Percentiles rank a stretch among this genome's conserved stretches.
Conservation (phyloP, 78 protist species). For the Cavenderia fasciculata region DNA sequence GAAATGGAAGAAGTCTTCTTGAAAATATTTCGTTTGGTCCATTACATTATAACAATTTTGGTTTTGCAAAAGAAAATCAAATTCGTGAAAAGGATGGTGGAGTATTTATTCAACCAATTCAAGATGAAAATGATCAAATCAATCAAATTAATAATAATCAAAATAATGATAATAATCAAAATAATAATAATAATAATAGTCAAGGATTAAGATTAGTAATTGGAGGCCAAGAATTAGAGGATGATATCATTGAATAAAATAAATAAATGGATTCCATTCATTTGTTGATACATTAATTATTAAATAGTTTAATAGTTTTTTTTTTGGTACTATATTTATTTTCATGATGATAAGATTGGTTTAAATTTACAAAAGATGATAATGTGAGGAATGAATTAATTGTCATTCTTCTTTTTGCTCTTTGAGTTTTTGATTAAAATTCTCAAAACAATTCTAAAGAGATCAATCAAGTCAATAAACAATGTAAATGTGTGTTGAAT, state of each 20-base stretch:
- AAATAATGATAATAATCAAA: background rate
- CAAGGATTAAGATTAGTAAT: background rate
- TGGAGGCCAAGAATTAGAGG: constrained; percentile 63
- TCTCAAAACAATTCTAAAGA: constrained; percentile 18
- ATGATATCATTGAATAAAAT: constrained; percentile 39
- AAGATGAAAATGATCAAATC: background rate
- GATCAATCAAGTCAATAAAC: constrained; percentile 25
- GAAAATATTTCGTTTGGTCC: too few species aligned
- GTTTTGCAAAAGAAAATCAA: constrained; percentile 3
- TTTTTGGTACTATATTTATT: too few species aligned
- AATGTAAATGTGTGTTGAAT: constrained; percentile 19
- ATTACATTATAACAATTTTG: background rate
- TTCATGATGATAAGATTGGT: too few species aligned
- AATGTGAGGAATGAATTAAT: too few species aligned
- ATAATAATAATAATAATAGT: constrained; percentile 13
- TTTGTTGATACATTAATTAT: too few species aligned
- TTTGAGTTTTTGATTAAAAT: constrained; percentile 1
- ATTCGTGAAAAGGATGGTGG: background rate
- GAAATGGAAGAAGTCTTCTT: background rate
- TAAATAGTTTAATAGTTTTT: too few species aligned
- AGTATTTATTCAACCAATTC: background rate
- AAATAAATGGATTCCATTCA: too few species aligned
- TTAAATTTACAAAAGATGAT: too few species aligned
- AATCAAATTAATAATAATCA: background rate
- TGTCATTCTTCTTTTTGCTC: background rate